Base-by-base conservation (phyloP, 2,329 filamentous ascomycete genomes). In the Ophiostoma novo-ulmi region DNA sequence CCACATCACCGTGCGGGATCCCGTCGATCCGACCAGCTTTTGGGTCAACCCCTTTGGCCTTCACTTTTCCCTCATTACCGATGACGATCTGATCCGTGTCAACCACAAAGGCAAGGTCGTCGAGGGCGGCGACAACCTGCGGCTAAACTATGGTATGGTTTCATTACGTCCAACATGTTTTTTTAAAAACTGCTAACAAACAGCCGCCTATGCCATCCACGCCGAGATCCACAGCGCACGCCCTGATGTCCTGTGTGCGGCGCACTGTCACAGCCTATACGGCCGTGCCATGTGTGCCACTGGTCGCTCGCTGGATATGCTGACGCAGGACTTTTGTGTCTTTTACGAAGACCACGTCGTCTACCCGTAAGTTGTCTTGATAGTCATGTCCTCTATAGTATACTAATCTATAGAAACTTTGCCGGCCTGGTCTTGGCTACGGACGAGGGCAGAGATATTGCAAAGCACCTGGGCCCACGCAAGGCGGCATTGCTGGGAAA, bases 31-130 rank as follows among this genome's bases (percentile, higher is more conserved):
- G 0, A 80, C 86, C 73, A 81, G 80, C 2, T 88, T 88, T 77
- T 89, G 87, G 87, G 88, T 86, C 69, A 89, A 89, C 75, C 86
- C 86, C 0, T 80, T 88, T 0, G 85, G 83, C 10, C 80, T 80
- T 55, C 86, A 89, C 76, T 89, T 88, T 75, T 85, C 81, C 4
- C 76, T 85, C 72, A 81, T 89, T 71, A 85, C 84, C 71, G 84
- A 85, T 0, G 81, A 79, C 1, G 87, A 88, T 75, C 84, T 89
- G 82, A 82, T 89, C 36, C 80, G 86, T 26, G 80, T 89, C 3
- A 82, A 88, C 75, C 80, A 85, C 65, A 78, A 82, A 11, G 87
- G 86, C 14, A 82, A 84, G 3, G 82, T 84, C 0, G 80, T 88
- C 1, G 85, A 84, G 26, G 86, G 70, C 0, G 86, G 87, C 73